Evolutionary conservation across 1,284 basidiomycete genomes (phyloP), one percentile per base, ranked within the genome.

Genomic region (Rhodotorula sp.): DNA sequence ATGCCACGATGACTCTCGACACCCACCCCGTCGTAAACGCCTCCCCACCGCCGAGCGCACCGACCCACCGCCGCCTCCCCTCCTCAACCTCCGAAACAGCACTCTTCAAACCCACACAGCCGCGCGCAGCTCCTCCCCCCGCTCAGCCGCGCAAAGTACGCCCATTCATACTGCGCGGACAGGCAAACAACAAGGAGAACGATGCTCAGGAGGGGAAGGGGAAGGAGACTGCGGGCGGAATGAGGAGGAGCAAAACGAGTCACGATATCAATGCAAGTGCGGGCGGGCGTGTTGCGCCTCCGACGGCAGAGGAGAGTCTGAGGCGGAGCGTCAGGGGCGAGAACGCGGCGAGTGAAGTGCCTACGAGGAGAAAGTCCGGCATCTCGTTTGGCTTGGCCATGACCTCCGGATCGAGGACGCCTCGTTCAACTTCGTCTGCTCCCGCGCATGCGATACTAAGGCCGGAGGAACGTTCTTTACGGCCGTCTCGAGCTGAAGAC

Each of bases 181-280:
- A 26, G 22, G 52, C 18, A 15, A 28, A 31, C 2, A 6, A 10
- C 26, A 53, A 28, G 26, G 30, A 9, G 52, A 20, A 18, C 30
- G 9, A 20, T 13, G 20, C 13, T 15, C 26, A 16, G 11, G 34
- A 11, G 48, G 22, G 16, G 11, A 7, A 40, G 20, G 18, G n/a
- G 8, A n/a, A 26, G 5, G 48, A 61, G 0, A n/a, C 0, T 2
- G 13, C 11, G 5, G 37, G 51, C 26, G 26, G 20, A 2, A 18
- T 61, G n/a, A 28, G 51, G n/a, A 61, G 53, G 51, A 61, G 60
- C 60, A 53, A 53, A 31, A 61, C 60, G 26, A 61, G 51, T 34
- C 28, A 30, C 37, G 60, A 61, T 11, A 26, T 61, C 34, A 40
- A 44, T 8, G 18, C 13, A 11, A 44, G 44, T 4, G 51, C 51